A percentile compares a stretch with the other conserved stretches of the same genome.
Evolutionary conservation across 2,329 filamentous ascomycete genomes (phyloP).

Genomic region (Aureobasidium sp.): DNA sequence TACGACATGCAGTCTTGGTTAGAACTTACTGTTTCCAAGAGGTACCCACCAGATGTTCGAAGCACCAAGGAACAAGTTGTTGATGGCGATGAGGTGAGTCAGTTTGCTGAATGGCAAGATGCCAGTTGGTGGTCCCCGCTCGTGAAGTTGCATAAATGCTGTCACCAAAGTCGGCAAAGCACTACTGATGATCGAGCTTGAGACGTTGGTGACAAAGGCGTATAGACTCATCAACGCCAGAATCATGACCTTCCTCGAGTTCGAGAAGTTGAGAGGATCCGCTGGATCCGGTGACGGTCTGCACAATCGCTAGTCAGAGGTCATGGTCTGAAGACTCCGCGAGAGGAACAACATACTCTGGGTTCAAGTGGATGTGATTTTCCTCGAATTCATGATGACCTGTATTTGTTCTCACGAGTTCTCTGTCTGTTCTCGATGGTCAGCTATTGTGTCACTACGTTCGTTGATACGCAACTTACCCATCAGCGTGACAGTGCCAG

Average conservation of each 20-base stretch:
- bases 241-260: constrained; percentile 31
- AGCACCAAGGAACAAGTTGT: constrained; percentile 33
- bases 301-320: not conserved
- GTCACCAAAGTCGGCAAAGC: constrained; percentile 31
- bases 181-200: constrained; percentile 31
- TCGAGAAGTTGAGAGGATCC: constrained; percentile 36
- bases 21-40: constrained; percentile 28
- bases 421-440: constrained; percentile 22
- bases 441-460: not conserved
- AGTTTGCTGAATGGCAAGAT: constrained; percentile 26
- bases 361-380: constrained; percentile 32
- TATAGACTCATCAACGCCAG: constrained; percentile 33
- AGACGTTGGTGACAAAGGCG: constrained; percentile 34
- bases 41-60: constrained; percentile 38
- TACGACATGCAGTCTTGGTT: no score
- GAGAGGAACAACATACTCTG: constrained; percentile 16
- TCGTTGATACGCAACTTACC: constrained; percentile 24
- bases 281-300: constrained; percentile 34
- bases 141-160: constrained; percentile 22
- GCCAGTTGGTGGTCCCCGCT: constrained; percentile 16
- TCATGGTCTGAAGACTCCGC: no score
- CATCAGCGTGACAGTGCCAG: constrained; percentile 34
- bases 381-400: constrained; percentile 29
- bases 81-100: constrained; percentile 33
- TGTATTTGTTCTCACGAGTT: constrained; percentile 20